Base-by-base conservation (phyloP, 2,329 filamentous ascomycete genomes). In the Pseudopithomyces maydicus region DNA sequence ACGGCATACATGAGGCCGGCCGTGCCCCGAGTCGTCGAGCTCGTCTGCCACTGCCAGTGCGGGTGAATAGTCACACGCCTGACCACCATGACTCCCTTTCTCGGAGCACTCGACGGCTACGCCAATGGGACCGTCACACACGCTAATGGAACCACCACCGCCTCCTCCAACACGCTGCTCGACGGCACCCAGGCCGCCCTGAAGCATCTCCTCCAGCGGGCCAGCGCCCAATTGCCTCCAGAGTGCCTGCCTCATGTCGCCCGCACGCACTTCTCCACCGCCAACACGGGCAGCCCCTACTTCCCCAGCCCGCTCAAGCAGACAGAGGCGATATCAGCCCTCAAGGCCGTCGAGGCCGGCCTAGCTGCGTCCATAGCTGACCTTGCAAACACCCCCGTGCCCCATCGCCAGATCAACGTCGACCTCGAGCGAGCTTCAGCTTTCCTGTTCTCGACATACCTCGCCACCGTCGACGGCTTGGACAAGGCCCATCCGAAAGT, bases 311-410 rank as follows among this genome's bases (percentile, higher is more conserved):
- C 82, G 0, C 79, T 83, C 61, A 84, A 84, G 59, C 80, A 82
- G 65, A 83, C 81, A 0, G 81, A 84, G 61, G 81, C 82, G 1
- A 74, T 81, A 11, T 79, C 80, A 7, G 81, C 85, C 3, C 74
- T 88, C 60, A 88, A 87, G 66, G 85, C 81, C 6, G 75, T 87
- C 6, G 86, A 88, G 64, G 86, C 82, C 5, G 80, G 82, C 38
- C 78, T 85, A n/a, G 85, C 84, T 2, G 82, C 82, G n/a, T 81
- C 83, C 1, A 81, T 90, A 57, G 84, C 82, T 10, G 79, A 87
- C 67, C 70, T 88, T 15, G 17, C 15, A 23, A 77, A 80, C 45
- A 80, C 80, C 67, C 81, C 79, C n/a, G 61, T 71, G 22, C 60
- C 67, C 39, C 59, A 68, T 36, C 77, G 80, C 44, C 74, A 73